Evolutionary conservation across 495 filamentous ascomycete species (phyloP).

Genomic region (Penicillium coprophilum): DNA sequence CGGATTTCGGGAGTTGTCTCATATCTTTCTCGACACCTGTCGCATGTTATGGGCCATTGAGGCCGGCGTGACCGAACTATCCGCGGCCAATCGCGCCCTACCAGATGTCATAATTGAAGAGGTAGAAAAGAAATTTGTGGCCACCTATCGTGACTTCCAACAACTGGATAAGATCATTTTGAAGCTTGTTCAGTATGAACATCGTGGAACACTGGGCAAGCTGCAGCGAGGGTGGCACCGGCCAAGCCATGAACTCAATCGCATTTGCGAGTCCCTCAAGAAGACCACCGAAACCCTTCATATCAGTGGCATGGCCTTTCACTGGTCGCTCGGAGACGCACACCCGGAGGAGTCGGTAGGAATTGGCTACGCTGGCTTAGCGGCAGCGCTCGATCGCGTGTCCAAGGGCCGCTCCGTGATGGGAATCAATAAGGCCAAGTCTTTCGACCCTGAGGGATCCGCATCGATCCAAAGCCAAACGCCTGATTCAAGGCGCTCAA

Average conservation of each 20-base stretch:
- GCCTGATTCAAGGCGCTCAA: constrained; percentile 1
- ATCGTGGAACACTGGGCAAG: constrained; percentile 45
- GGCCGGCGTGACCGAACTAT: constrained; percentile 46
- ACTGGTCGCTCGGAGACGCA: constrained; percentile 25
- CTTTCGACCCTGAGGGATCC: background rate
- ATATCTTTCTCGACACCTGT: constrained; percentile 53
- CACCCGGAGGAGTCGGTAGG: constrained; percentile 25
- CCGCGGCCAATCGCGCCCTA: constrained; percentile 35
- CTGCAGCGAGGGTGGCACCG: constrained; percentile 51
- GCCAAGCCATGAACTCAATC: constrained; percentile 22
- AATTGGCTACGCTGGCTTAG: constrained; percentile 27
- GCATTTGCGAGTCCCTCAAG: constrained; percentile 27
- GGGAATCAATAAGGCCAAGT: constrained; percentile 20
- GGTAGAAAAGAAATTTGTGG: constrained; percentile 50
- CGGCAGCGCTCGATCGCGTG: constrained; percentile 29
- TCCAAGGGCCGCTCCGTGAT: constrained; percentile 26
- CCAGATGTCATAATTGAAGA: constrained; percentile 48
- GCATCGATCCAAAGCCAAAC: constrained; percentile 11
- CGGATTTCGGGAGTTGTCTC: constrained; percentile 49
- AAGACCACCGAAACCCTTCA: constrained; percentile 24
- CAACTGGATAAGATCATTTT: constrained; percentile 49
- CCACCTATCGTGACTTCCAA: constrained; percentile 46
- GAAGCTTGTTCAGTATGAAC: constrained; percentile 50
- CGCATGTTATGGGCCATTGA: constrained; percentile 53
- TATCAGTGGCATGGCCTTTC: constrained; percentile 29